Evolutionary conservation across 2,329 filamentous ascomycete genomes (phyloP).

Genomic region (Aspergillus pseudoviridinutans): DNA sequence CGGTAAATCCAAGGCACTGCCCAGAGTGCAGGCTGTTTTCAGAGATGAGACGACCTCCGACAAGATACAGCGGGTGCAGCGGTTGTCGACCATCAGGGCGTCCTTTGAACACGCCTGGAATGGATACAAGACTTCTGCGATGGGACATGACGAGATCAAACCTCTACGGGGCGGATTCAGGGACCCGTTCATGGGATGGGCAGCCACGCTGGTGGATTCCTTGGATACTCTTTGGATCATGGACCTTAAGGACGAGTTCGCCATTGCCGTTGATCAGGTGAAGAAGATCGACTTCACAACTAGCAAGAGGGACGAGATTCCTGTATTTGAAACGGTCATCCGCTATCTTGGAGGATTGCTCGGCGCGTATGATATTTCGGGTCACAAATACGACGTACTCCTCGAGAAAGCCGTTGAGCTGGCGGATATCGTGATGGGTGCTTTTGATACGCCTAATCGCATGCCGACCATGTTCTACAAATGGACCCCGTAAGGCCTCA

Average conservation of each 20-base stretch:
- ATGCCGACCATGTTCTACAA: conserved; percentile 82
- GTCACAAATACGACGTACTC: conserved; percentile 62
- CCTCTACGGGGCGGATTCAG: conserved; percentile 65
- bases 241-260: conserved; percentile 72
- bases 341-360: conserved; percentile 84
- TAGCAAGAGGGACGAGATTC: conserved; percentile 63
- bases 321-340: conserved; percentile 90
- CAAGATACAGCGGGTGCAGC: conserved; percentile 60
- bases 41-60: conserved; percentile 57
- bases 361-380: conserved; percentile 81
- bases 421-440: conserved; percentile 73
- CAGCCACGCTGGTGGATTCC: conserved; percentile 77
- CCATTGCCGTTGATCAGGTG: conserved; percentile 68
- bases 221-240: conserved; percentile 87
- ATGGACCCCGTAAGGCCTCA: conserved; percentile 60
- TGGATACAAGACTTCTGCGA: conserved; percentile 75
- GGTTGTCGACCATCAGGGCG: conserved; percentile 64
- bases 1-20: conserved; percentile 65
- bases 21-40: conserved; percentile 72
- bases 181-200: conserved; percentile 90
- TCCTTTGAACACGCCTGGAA: conserved; percentile 77
- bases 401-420: conserved; percentile 76
- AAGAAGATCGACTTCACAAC: conserved; percentile 78
- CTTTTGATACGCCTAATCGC: conserved; percentile 88
- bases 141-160: conserved; percentile 79